Conservation (phyloP, 306 rosid species). For the Prunus fruticosa region DNA sequence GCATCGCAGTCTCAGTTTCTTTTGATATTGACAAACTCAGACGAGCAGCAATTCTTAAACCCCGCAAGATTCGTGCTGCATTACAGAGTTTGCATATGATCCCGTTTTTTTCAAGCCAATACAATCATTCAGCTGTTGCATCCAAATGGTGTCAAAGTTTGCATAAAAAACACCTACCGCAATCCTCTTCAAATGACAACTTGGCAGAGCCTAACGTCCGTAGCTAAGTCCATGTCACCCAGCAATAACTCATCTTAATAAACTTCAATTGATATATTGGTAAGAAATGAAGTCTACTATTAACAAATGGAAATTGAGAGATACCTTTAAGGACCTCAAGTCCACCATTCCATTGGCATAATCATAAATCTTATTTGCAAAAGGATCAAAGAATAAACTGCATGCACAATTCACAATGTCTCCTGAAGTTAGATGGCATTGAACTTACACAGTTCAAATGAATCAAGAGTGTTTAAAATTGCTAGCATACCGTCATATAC, state of each 20-base stretch:
- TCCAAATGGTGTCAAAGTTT: constrained; percentile 23
- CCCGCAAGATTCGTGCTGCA: constrained; percentile 91
- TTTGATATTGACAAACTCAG: constrained; percentile 72
- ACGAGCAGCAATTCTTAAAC: constrained; percentile 94
- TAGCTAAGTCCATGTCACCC: constrained; percentile 37
- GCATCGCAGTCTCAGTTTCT: constrained; percentile 46
- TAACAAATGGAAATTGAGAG: not conserved
- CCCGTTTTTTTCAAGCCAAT: constrained; percentile 24
- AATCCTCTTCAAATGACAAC: constrained; percentile 75
- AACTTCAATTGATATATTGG: not conserved
- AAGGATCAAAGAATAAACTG: constrained; percentile 95
- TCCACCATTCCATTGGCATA: constrained; percentile 46
- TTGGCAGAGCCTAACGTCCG: constrained; percentile 64
- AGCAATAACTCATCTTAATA: constrained; percentile 14
- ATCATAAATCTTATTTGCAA: constrained; percentile 40
- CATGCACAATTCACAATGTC: constrained; percentile 36
- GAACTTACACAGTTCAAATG: not conserved
- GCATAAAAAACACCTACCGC: constrained; percentile 55
- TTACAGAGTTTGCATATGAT: constrained; percentile 20
- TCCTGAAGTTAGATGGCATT: constrained; percentile 22
- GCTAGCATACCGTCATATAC: not conserved
- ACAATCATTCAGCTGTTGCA: constrained; percentile 20
- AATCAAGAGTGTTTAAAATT: constrained; percentile 1
- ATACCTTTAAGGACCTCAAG: constrained; percentile 46
- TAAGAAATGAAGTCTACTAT: not conserved